Evolutionary conservation across 306 rosid species (phyloP).

Genomic region (Cicer yamashitae): DNA sequence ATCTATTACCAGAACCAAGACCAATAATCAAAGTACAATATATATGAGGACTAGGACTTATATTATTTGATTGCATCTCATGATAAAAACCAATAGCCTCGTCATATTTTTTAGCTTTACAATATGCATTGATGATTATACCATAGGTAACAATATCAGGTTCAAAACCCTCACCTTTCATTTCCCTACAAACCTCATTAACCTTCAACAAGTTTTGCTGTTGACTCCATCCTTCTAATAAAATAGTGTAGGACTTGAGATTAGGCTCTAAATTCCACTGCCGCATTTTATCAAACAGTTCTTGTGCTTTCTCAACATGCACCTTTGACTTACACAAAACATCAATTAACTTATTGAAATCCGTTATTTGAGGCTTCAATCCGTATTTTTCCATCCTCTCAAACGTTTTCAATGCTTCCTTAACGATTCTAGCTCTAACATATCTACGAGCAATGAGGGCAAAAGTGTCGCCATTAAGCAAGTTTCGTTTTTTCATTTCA

Average conservation of each 20-base stretch:
- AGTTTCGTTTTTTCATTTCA: constrained; percentile 67
- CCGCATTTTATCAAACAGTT: constrained; percentile 83
- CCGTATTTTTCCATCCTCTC: constrained; percentile 78
- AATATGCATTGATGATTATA: constrained; percentile 73
- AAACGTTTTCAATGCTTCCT: constrained; percentile 68
- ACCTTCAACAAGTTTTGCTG: constrained; percentile 66
- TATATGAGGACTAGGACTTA: constrained; percentile 73
- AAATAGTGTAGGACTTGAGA: constrained; percentile 73
- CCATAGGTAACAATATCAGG: constrained; percentile 83
- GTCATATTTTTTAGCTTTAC: constrained; percentile 66
- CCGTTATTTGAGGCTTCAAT: constrained; percentile 59
- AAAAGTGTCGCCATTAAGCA: constrained; percentile 67
- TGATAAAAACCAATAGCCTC: constrained; percentile 66
- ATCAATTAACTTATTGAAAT: constrained; percentile 69
- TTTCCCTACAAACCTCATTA: constrained; percentile 78
- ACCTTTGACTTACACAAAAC: constrained; percentile 67
- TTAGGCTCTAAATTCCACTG: constrained; percentile 62
- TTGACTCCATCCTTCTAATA: constrained; percentile 91
- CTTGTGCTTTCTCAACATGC: constrained; percentile 69
- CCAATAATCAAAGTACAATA: constrained; percentile 82
- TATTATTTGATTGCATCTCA: constrained; percentile 61
- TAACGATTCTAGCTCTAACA: constrained; percentile 64
- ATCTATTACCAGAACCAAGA: constrained; percentile 75
- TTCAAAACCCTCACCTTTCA: constrained; percentile 70
- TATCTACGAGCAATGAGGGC: constrained; percentile 67